These are phyloP conservation scores for Jamesozyma rosinii DNA, from an alignment of 805 yeast genomes.

Conservation along the genomic window DNA sequence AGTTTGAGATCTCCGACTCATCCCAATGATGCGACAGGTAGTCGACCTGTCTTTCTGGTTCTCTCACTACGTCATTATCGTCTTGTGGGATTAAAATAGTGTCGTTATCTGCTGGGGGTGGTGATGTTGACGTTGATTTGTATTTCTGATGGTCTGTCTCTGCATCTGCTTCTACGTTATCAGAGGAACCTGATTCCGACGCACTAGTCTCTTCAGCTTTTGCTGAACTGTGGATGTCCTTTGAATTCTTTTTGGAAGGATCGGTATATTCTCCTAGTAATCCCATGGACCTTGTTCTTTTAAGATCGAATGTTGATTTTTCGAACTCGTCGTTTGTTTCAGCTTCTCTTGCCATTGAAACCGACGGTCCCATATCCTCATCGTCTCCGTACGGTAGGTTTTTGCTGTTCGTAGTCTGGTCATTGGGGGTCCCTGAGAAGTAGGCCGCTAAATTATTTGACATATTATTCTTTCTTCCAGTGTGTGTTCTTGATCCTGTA, in stretches of 20 bases:
- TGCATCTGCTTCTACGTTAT: conserved; percentile 4
- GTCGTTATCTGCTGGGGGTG: conserved; percentile 28
- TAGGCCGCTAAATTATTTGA: conserved; percentile 24
- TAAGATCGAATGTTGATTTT: conserved; percentile 61
- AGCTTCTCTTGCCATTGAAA: conserved; percentile 55
- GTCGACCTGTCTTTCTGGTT: conserved; percentile 87
- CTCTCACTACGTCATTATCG: conserved; percentile 69
- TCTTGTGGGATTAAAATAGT: conserved; percentile 51
- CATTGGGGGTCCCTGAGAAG: conserved; percentile 12
- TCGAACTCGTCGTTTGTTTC: conserved; percentile 61
- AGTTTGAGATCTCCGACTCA: conserved; percentile 81
- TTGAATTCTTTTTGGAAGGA: conserved; percentile 34
- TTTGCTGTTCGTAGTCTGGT: background rate
- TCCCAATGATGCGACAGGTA: conserved; percentile 94
- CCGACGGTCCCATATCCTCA: conserved; percentile 32
- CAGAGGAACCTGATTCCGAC: conserved; percentile 8
- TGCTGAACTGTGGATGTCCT: conserved; percentile 11
- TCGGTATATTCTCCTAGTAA: conserved; percentile 60
- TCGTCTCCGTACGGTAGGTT: conserved; percentile 7
- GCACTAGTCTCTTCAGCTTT: background rate
- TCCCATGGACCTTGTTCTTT: conserved; percentile 78
- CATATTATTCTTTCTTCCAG: conserved; percentile 16
- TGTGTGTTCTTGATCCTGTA: too few relatives aligned
- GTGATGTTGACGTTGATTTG: conserved; percentile 28
- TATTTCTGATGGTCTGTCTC: background rate